Conservation (phyloP, 306 rosid species). For the Luffa aegyptiaca region DNA sequence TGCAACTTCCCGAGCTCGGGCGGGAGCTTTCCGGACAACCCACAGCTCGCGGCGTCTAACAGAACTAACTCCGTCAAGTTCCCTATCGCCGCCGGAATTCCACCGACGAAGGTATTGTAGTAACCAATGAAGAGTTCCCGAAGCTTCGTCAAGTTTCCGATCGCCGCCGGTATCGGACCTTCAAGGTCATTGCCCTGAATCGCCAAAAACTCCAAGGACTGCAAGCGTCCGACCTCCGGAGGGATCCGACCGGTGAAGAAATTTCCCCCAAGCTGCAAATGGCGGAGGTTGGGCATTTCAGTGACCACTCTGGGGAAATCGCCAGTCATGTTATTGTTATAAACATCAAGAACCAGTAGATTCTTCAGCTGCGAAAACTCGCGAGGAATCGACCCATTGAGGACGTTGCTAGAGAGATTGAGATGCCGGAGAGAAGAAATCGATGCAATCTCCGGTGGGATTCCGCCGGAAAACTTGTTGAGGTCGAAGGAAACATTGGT, state of each 20-base stretch:
- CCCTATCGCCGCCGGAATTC: constrained; percentile 66
- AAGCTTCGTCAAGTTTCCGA: constrained; percentile 52
- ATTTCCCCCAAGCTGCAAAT: constrained; percentile 83
- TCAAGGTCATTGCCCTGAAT: constrained; percentile 70
- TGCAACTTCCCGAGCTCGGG: constrained; percentile 57
- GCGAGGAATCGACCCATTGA: constrained; percentile 57
- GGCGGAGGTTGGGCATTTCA: constrained; percentile 44
- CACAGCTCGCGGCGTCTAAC: constrained; percentile 69
- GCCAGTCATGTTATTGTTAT: constrained; percentile 78
- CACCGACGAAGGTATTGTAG: constrained; percentile 48
- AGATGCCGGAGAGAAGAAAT: constrained; percentile 39
- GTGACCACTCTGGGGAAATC: constrained; percentile 44
- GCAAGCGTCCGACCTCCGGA: constrained; percentile 51
- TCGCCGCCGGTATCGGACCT: constrained; percentile 56
- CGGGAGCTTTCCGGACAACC: constrained; percentile 62
- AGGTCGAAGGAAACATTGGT: constrained; percentile 42
- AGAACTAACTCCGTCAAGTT: constrained; percentile 54
- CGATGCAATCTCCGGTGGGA: constrained; percentile 46
- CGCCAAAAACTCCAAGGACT: constrained; percentile 50
- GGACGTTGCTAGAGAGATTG: constrained; percentile 72
- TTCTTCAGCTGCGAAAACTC: constrained; percentile 22
- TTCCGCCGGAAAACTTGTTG: constrained; percentile 45
- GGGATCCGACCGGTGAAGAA: constrained; percentile 73
- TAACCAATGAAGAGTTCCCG: constrained; percentile 73
- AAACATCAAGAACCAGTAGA: constrained; percentile 61